phyloP scores from a whole-genome alignment of 192 early-diverging fungal genomes.

The Allomyces macrogynus region DNA sequence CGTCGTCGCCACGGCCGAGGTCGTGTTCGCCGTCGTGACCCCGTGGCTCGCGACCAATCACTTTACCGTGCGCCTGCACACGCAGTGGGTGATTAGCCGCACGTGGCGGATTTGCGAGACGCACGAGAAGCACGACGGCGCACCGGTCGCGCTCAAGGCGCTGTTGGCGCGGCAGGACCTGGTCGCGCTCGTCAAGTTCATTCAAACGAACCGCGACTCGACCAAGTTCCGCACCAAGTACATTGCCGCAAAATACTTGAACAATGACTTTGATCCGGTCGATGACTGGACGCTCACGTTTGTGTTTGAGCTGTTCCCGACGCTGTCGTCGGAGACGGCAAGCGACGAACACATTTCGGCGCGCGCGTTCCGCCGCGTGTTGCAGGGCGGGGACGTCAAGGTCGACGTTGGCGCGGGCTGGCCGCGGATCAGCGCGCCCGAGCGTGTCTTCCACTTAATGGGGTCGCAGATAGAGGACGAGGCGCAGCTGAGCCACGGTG shows the following conservation, averaged over 20 bases:
- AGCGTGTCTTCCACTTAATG: too few relatives aligned
- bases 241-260: not conserved
- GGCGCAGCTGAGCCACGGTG: too few relatives aligned
- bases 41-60: constrained; percentile 4
- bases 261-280: constrained; percentile 3
- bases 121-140: not conserved
- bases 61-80: constrained; percentile 3
- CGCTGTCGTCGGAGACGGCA: not conserved
- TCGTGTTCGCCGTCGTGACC: not conserved
- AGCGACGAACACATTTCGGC: not conserved
- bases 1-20: not conserved
- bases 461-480: too few relatives aligned
- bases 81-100: constrained; percentile 1
- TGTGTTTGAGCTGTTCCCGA: not conserved
- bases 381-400: too few relatives aligned
- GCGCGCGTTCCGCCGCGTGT: not conserved
- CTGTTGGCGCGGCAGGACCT: not conserved
- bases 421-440: too few relatives aligned
- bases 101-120: not conserved
- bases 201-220: not conserved
- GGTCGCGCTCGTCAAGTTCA: not conserved
- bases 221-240: not conserved
- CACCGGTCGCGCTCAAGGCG: too few relatives aligned
- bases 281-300: not conserved
- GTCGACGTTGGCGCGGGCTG: too few relatives aligned